These are phyloP conservation scores for Rusavskia elegans DNA, from an alignment of 495 filamentous ascomycete species.

Conservation along the genomic window DNA sequence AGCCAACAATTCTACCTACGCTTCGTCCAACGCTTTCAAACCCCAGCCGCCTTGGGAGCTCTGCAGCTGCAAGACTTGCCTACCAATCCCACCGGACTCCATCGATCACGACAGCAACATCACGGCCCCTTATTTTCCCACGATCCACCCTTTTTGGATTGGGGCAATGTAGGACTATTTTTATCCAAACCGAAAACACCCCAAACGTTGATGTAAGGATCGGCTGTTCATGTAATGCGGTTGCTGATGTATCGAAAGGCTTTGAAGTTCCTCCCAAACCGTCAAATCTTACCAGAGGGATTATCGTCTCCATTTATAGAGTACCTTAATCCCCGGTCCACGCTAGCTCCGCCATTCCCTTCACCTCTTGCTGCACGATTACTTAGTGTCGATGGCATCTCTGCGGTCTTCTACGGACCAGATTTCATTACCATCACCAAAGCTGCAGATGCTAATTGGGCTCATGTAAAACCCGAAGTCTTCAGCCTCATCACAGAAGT, in stretches of 20 bases:
- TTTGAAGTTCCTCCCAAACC: constrained; percentile 88
- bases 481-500: constrained; percentile 89
- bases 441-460: constrained; percentile 72
- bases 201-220: constrained; percentile 68
- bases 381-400: constrained; percentile 80
- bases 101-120: too few relatives aligned
- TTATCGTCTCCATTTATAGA: constrained; percentile 69
- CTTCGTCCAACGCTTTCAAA: too few relatives aligned
- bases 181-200: constrained; percentile 91
- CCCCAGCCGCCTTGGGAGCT: too few relatives aligned
- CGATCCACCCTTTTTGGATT: too few relatives aligned
- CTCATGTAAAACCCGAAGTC: constrained; percentile 85
- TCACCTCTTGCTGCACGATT: constrained; percentile 86
- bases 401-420: constrained; percentile 81
- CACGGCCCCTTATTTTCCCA: too few relatives aligned
- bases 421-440: constrained; percentile 98
- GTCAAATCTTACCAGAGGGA: constrained; percentile 56
- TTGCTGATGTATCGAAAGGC: constrained; percentile 24
- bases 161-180: constrained; percentile 49
- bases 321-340: constrained; percentile 76
- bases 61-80: too few relatives aligned
- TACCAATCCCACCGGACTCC: too few relatives aligned
- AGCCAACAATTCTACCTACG: too few relatives aligned
- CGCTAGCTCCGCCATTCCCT: constrained; percentile 74
- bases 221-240: neutral